These are phyloP conservation scores for Nitzschia sp. DNA, from an alignment of 108 stramenopile species.

Conservation along the genomic window DNA sequence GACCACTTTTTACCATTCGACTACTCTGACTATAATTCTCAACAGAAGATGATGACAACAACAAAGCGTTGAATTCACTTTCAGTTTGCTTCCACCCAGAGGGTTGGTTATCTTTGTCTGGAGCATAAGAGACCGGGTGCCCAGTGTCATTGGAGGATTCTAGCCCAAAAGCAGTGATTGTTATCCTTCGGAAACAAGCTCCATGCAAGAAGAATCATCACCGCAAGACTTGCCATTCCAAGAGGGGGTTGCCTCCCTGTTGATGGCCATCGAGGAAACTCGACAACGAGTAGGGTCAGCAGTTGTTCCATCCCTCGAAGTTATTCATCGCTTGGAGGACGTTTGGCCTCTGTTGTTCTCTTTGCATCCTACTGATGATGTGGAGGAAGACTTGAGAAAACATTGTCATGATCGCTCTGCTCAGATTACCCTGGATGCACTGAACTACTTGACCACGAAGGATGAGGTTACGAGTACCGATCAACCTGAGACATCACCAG, in stretches of 20 bases:
- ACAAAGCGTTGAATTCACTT: too few species aligned
- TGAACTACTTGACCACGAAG: constrained; percentile 14
- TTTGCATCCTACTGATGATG: constrained; percentile 12
- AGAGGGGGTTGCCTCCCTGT: constrained; percentile 27
- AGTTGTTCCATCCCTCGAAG: constrained; percentile 4
- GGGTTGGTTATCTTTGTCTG: too few species aligned
- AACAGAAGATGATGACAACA: too few species aligned
- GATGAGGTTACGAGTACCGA: constrained; percentile 21
- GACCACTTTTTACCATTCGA: too few species aligned
- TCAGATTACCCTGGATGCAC: constrained; percentile 21
- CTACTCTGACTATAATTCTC: too few species aligned
- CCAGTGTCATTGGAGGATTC: too few species aligned
- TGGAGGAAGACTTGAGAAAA: constrained; percentile 29
- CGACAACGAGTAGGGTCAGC: constrained; percentile 14
- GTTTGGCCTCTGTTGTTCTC: constrained; percentile 2
- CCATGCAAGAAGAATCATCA: background rate
- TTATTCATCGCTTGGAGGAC: constrained; percentile 22
- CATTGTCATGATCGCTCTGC: constrained; percentile 31
- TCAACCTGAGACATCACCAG: constrained; percentile 1
- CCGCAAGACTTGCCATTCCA: constrained; percentile 21
- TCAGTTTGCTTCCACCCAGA: too few species aligned
- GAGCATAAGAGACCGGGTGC: too few species aligned
- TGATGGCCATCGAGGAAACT: constrained; percentile 50
- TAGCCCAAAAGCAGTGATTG: too few species aligned
- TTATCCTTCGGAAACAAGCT: too few species aligned